Evolutionary conservation across 78 protist species (phyloP).

Genomic region (Isochrysis galbana): DNA sequence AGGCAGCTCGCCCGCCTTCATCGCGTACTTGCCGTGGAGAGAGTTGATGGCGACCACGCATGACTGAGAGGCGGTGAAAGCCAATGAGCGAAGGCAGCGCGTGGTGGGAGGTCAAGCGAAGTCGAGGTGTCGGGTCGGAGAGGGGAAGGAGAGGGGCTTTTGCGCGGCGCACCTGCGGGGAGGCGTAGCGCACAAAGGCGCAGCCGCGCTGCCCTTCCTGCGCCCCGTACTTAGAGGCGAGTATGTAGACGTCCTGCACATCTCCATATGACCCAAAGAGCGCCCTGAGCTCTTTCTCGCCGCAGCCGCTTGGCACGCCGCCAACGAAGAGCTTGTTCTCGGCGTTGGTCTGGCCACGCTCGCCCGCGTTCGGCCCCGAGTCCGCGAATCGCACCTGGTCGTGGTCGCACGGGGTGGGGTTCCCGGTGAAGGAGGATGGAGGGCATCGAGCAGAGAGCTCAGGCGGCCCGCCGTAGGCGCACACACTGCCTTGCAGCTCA

Average conservation of each 20-base stretch:
- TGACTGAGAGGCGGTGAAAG: too few species aligned
- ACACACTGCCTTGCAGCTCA: too few species aligned
- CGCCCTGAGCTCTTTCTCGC: not conserved
- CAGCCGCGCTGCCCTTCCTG: slow-evolving; percentile 26
- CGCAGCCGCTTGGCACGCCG: slow-evolving; percentile 3
- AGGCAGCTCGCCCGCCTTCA: slow-evolving; percentile 28
- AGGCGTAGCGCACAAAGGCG: slow-evolving; percentile 12
- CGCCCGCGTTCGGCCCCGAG: not conserved
- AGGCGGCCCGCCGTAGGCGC: too few species aligned
- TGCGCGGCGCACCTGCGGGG: too few species aligned
- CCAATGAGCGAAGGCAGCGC: too few species aligned
- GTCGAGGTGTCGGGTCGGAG: too few species aligned
- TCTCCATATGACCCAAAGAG: not conserved
- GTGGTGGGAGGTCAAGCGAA: too few species aligned
- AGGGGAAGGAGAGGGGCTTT: too few species aligned
- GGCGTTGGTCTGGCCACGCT: not conserved
- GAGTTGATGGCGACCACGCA: not conserved
- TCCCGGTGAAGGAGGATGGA: too few species aligned
- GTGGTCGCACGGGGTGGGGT: too few species aligned
- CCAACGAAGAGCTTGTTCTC: slow-evolving; percentile 20
- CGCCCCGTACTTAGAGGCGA: not conserved
- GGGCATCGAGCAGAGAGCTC: too few species aligned
- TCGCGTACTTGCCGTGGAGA: slow-evolving; percentile 25
- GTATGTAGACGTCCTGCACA: slow-evolving; percentile 3
- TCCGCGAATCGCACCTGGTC: not conserved